Base-by-base conservation (phyloP, 2,329 filamentous ascomycete genomes). In the Sporothrix schenckii region DNA sequence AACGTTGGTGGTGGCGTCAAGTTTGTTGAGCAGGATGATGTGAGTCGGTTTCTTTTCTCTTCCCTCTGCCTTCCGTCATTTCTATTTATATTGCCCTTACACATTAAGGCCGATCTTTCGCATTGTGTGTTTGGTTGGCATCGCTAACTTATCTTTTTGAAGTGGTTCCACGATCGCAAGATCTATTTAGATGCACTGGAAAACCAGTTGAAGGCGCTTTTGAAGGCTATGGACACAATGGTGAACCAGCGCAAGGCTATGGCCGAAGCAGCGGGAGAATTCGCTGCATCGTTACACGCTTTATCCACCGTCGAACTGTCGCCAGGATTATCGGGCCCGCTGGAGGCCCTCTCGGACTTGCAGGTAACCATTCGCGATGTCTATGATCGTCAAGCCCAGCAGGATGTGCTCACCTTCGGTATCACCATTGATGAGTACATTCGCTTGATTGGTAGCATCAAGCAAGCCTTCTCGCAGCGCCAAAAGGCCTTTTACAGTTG, bases 341-440 rank as follows among this genome's bases (percentile, higher is more conserved):
- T 99, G 7, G 94, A 97, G 75, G 92, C 93, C 24, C 86, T 99
- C 11, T 97, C 94, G 2, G 94, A 97, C 75, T 86, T 99, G 2
- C 95, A 99, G 80, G 86, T 97, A 72, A 94, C 94, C 50, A 97
- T 99, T 75, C 89, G 91, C 71, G 95, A 99, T 77, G 88, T 99
- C 1, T 98, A 99, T 78, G 93, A 97, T 76, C 91, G 95, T 27
- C 95, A 99, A 80, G 95, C 95, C 13, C 93, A 97, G 81, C 95
- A 99, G 79, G 95, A 99, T 78, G 91, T 98, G 44, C 85, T 99
- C 67, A 99, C 95, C 0, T 89, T 99, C 74, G 95, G 95, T 50
- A 98, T 98, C 77, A 97, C 97, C 56, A 94, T 99, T 73, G 95
- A 99, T 74, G 95, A 99, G 81, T 99, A 99, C 81, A 96, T 99